Base-by-base conservation (phyloP, 2,329 filamentous ascomycete species). In the Pseudogymnoascus verrucosus region DNA sequence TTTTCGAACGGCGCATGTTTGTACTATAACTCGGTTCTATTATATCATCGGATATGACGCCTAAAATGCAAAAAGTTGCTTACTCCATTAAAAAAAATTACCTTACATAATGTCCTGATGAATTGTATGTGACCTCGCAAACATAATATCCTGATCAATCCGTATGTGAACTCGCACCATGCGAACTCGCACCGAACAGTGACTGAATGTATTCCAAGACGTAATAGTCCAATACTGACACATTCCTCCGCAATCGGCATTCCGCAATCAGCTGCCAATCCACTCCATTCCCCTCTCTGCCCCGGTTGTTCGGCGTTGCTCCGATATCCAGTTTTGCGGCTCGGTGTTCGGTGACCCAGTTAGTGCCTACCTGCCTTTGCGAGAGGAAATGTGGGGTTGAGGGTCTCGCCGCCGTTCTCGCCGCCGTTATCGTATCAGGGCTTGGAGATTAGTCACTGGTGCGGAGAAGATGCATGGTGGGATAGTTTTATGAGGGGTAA, bases 21-120 rank as follows among this genome's bases (percentile, higher is more conserved):
- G 73, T 65, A 69, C 71, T 73, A 54, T 54, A 54, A 54, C 47
- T 54, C 47, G 47, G 47, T 54, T 54, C 67, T 71, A 8, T 34
- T 70, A 67, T 67, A 68, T 68, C 64, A 62, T 63, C 62, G 57
- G 61, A 21, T 42, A 67, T 21, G 65, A 70, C 66, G 67, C 64
- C 68, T 67, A 69, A 70, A 72, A 71, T 72, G 65, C 68, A 63
- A 73, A 74, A 74, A 69, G 67, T 70, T 69, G 62, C 44, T 65
- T 64, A 67, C 66, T 61, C 60, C 47, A 54, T 54, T 42, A 63
- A 57, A 26, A 44, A 61, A 51, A 42, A 10, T 28, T 51, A 51
- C 26, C 47, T 54, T 10, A 54, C 26, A 31, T 54, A 54, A 23
- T n/a, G n/a, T 51, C 47, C 10, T 31, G 8, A 54, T 31, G 47